Evolutionary conservation across 495 filamentous ascomycete genomes (phyloP).

Genomic region (Thermothielavioides terrestris): DNA sequence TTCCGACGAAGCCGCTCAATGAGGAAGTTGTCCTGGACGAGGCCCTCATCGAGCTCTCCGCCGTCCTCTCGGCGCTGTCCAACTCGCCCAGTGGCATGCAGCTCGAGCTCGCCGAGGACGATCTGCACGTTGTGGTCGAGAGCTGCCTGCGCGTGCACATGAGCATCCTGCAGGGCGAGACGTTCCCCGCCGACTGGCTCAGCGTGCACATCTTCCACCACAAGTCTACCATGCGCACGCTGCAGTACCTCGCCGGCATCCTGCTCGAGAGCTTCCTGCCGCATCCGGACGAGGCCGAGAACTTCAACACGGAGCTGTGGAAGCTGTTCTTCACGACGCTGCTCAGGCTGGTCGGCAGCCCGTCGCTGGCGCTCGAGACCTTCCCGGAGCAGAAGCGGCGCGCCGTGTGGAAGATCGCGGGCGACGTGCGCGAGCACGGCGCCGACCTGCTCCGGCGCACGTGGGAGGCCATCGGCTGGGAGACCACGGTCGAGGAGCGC

Average conservation of each 20-base stretch:
- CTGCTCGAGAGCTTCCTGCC: conserved; percentile 73
- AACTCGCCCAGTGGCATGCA: conserved; percentile 59
- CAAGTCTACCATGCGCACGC: conserved; percentile 74
- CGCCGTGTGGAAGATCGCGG: conserved; percentile 97
- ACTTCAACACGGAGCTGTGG: conserved; percentile 90
- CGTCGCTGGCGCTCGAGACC: conserved; percentile 83
- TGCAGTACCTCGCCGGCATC: conserved; percentile 75
- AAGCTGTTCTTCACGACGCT: conserved; percentile 84
- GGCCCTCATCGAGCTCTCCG: conserved; percentile 78
- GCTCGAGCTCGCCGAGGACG: conserved; percentile 62
- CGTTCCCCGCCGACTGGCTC: conserved; percentile 85
- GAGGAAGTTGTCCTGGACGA: conserved; percentile 69
- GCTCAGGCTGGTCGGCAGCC: conserved; percentile 79
- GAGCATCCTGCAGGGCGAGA: conserved; percentile 80
- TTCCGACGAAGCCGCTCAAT: conserved; percentile 62
- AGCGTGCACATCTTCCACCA: conserved; percentile 94
- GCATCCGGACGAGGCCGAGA: conserved; percentile 81
- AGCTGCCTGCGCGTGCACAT: conserved; percentile 73
- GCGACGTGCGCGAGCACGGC: conserved; percentile 87
- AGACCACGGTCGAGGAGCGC: conserved; percentile 67
- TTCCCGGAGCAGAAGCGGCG: conserved; percentile 95
- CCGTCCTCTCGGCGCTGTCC: conserved; percentile 72
- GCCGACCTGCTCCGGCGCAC: conserved; percentile 73
- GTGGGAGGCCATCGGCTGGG: conserved; percentile 98
- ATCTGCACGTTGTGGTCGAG: conserved; percentile 65